Conservation (phyloP, 129 eudicot genomes). For the Artemisia argyi region DNA sequence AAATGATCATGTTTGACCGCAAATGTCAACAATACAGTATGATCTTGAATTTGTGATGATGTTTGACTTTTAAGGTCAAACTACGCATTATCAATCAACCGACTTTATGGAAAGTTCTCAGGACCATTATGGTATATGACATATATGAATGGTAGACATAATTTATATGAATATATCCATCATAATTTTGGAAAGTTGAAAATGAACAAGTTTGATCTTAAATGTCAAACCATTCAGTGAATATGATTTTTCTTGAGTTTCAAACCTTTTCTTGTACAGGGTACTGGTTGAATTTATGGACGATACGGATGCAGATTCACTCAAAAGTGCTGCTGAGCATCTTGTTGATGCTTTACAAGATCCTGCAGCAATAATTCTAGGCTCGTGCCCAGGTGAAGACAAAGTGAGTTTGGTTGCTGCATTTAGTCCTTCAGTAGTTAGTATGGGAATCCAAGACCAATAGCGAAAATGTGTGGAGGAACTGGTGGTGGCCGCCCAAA, state of each 20-base stretch:
- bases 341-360: constrained; percentile 54
- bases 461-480: constrained; percentile 95
- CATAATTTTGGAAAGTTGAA: neutral
- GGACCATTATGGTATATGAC: neutral
- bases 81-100: neutral
- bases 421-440: constrained; percentile 83
- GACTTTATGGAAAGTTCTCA: neutral
- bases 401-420: constrained; percentile 90
- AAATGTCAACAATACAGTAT: neutral
- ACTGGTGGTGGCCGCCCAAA: constrained; percentile 95
- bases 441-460: constrained; percentile 74
- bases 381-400: constrained; percentile 79
- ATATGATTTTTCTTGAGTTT: constrained; percentile 1
- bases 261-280: constrained; percentile 35
- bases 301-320: constrained; percentile 76
- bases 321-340: constrained; percentile 86
- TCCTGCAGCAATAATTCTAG: constrained; percentile 86
- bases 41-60: neutral
- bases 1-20: no score
- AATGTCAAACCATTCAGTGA: constrained; percentile 17
- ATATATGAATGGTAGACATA: neutral
- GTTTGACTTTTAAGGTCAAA: constrained; percentile 2
- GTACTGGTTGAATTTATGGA: constrained; percentile 87
- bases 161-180: constrained; percentile 7
- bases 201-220: constrained; percentile 5